Evolutionary conservation across 129 eudicot species (phyloP).

Genomic region (Arctium minus): DNA sequence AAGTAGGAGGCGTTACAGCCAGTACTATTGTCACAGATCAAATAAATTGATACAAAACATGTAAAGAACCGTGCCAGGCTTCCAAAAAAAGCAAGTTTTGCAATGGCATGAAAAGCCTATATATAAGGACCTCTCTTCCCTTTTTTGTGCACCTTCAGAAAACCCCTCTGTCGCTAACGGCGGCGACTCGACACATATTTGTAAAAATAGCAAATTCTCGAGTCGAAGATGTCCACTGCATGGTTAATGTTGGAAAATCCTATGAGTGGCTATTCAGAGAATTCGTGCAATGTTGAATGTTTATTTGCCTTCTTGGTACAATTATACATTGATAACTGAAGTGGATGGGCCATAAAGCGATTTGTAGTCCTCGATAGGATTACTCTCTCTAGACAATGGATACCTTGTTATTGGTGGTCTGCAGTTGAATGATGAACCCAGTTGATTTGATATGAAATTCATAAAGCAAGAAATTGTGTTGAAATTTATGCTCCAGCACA

Average conservation of each 20-base stretch:
- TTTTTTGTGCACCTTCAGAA: neutral
- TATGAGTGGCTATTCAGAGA: no score
- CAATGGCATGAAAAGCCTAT: no score
- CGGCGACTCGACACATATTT: neutral
- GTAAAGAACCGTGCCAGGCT: neutral
- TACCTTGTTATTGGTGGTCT: neutral
- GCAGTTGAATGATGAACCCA: neutral
- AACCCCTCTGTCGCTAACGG: neutral
- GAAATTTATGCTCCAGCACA: no score
- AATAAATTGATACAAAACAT: neutral
- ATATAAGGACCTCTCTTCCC: no score
- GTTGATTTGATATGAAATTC: neutral
- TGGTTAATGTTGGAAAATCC: no score
- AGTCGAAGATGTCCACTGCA: neutral
- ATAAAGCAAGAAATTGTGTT: no score
- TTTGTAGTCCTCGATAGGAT: neutral
- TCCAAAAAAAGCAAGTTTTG: no score
- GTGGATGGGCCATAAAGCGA: neutral
- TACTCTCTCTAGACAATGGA: neutral
- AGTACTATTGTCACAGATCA: neutral
- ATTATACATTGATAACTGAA: no score
- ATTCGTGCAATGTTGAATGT: neutral
- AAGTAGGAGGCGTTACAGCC: neutral
- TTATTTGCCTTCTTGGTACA: no score
- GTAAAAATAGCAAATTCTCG: neutral